Evolutionary conservation across 23 red algal genomes (phyloP), one percentile per base, ranked within the genome.

Genomic region (Gracilaria gracilis): DNA sequence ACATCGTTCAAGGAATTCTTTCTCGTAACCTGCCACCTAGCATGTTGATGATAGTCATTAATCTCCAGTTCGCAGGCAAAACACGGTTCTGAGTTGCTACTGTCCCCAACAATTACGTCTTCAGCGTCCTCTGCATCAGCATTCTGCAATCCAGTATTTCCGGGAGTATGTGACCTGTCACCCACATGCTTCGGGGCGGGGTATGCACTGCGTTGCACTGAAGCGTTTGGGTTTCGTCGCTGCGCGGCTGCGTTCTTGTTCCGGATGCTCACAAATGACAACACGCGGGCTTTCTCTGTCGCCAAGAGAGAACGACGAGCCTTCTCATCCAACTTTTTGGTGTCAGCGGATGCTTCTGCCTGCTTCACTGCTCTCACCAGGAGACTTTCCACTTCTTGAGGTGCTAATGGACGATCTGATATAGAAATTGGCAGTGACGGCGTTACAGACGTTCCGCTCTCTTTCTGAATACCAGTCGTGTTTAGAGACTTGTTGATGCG

Each of bases 41-140:
- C 96, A 67, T 94, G 86, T 31, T 94, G 96, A 17, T 91, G 96
- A 61, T 95, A 98, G 84, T 98, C 96, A 83, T 98, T 98, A 39
- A 98, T 98, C 57, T 98, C 96, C 36, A 98, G 81, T 61, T 98
- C 96, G 5, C 73, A 74, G 11, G 81, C 92, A 77, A 88, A 94
- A 15, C 89, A 40, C 14, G 89, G 57, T 33, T 61, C 58, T 51
- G 39, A 77, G 40, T 33, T 70, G 28, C 23, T 62, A n/a, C 64
- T 73, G 27, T 58, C 54, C 16, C 34, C 61, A 24, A 33, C 34
- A n/a, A 42, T 38, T 37, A 85, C 69, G 61, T 66, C 48, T 53
- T 79, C 84, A 70, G 21, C 47, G 33, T 66, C 55, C 27, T 65
- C 57, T 23, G 16, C 64, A 15, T 71, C 54, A 38, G 49, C 80